These are phyloP conservation scores for Acer yangbiense DNA, from an alignment of 345 rosid genomes.

Conservation along the genomic window DNA sequence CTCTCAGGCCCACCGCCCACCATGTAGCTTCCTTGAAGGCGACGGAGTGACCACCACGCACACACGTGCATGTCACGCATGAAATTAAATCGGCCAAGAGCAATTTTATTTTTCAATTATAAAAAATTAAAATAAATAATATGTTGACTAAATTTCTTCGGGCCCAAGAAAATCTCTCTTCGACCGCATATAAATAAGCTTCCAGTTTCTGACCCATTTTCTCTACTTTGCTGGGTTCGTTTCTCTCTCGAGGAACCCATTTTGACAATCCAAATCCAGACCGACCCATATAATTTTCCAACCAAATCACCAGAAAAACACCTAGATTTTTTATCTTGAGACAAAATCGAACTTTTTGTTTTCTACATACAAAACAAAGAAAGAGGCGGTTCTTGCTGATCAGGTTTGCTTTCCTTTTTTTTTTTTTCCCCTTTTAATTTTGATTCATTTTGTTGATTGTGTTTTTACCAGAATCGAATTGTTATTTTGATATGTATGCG, in stretches of 20 bases:
- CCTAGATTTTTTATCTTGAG: background rate
- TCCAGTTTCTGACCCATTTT: too few relatives aligned
- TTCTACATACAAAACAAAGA: background rate
- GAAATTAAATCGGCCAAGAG: too few relatives aligned
- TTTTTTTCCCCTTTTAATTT: background rate
- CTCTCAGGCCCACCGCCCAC: too few relatives aligned
- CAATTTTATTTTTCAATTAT: too few relatives aligned
- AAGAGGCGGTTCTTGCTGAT: background rate
- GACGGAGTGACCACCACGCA: constrained; percentile 7
- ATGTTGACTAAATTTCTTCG: background rate
- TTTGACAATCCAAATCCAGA: background rate
- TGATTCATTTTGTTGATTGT: background rate
- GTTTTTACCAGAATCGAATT: background rate
- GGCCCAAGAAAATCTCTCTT: background rate
- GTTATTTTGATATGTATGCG: background rate
- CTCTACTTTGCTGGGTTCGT: background rate
- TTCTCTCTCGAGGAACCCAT: background rate
- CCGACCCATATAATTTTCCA: background rate
- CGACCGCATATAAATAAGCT: background rate
- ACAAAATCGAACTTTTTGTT: background rate
- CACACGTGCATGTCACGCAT: background rate
- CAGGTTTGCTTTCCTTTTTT: background rate
- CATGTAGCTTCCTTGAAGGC: background rate
- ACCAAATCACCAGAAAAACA: background rate
- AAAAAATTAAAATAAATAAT: too few relatives aligned